A percentile compares a stretch with the other conserved stretches of the same genome.
Evolutionary conservation across 2,329 filamentous ascomycete genomes (phyloP).

Genomic region (Fusarium oxysporum): DNA sequence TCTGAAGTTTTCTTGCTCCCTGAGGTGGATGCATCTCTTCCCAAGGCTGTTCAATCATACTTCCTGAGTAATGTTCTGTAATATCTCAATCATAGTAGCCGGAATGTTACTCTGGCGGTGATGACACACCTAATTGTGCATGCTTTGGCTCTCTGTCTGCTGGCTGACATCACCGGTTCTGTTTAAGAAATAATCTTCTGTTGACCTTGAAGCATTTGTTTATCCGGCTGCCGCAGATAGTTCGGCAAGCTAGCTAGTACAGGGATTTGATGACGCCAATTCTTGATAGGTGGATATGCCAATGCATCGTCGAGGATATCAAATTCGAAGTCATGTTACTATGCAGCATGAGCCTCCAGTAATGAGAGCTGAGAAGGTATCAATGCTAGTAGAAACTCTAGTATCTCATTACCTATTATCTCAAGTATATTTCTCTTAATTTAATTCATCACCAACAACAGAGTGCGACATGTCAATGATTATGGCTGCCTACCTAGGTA

Average conservation of each 20-base stretch:
- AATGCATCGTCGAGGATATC: neutral
- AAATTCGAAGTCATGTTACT: neutral
- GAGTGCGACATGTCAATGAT: neutral
- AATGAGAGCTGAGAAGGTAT: neutral
- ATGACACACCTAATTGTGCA: neutral
- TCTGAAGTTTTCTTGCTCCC: neutral
- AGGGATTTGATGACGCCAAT: neutral
- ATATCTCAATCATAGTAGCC: neutral
- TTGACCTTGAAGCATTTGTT: constrained; percentile 11
- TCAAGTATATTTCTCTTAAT: neutral
- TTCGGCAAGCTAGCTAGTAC: constrained; percentile 5
- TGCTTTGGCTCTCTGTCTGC: neutral
- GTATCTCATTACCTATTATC: neutral
- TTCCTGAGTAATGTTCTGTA: neutral
- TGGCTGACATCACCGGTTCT: neutral
- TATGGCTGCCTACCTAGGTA: neutral
- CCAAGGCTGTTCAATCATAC: neutral
- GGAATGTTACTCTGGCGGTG: neutral
- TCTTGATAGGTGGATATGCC: neutral
- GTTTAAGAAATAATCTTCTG: neutral
- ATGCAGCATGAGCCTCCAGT: neutral
- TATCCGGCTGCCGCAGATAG: constrained; percentile 12
- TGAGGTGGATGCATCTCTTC: neutral
- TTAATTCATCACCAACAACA: neutral
- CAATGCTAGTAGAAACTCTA: neutral